Conservation (phyloP, 805 yeast species). For the Schizosaccharomyces japonicus region DNA sequence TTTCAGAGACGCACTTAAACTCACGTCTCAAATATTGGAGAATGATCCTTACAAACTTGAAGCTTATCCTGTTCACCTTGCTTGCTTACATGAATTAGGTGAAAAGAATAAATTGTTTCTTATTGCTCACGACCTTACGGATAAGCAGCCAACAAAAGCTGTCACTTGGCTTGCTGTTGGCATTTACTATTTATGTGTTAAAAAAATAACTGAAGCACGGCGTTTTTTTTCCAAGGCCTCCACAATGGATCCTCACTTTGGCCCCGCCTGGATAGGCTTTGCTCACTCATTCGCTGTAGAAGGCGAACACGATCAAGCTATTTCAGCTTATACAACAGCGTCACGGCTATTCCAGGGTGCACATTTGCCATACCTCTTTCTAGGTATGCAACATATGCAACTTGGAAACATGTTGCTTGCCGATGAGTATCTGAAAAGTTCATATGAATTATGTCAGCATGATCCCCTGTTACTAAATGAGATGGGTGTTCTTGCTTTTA, state of each 20-base stretch:
- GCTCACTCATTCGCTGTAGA: slow-evolving; percentile 95
- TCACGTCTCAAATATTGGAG: slow-evolving; percentile 31
- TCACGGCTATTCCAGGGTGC: slow-evolving; percentile 39
- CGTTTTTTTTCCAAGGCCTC: slow-evolving; percentile 75
- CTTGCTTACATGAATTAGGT: slow-evolving; percentile 66
- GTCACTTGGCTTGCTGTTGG: slow-evolving; percentile 87
- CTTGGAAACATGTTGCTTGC: slow-evolving; percentile 65
- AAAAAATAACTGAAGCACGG: slow-evolving; percentile 59
- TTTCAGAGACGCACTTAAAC: slow-evolving; percentile 46
- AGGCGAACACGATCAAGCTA: slow-evolving; percentile 97
- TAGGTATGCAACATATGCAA: slow-evolving; percentile 90
- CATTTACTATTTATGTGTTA: slow-evolving; percentile 56
- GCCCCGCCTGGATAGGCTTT: slow-evolving; percentile 93
- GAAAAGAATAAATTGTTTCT: slow-evolving; percentile 60
- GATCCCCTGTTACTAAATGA: slow-evolving; percentile 84
- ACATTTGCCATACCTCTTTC: slow-evolving; percentile 3
- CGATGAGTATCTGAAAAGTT: slow-evolving; percentile 57
- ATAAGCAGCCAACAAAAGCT: slow-evolving; percentile 53
- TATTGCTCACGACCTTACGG: slow-evolving; percentile 66
- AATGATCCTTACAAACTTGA: slow-evolving; percentile 30
- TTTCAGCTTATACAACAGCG: slow-evolving; percentile 89
- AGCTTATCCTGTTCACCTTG: slow-evolving; percentile 52
- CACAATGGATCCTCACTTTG: slow-evolving; percentile 64
- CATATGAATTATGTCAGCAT: slow-evolving; percentile 52
- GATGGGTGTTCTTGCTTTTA: slow-evolving; percentile 74